Evolutionary conservation across 169 alveolate genomes (phyloP).

Genomic region (Plasmodium berghei): DNA sequence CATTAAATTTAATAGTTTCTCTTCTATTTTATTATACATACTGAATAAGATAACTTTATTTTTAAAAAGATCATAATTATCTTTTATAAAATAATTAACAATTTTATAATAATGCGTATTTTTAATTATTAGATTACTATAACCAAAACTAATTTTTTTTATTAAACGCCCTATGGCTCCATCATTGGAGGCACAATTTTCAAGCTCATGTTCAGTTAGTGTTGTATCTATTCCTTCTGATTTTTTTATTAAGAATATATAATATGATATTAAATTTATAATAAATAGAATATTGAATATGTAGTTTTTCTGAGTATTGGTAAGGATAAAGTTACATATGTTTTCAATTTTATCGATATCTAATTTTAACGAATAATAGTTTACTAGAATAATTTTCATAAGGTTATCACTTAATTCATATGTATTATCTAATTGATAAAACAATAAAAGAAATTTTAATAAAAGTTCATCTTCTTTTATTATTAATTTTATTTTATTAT

Average conservation of each 20-base stretch:
- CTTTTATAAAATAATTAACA: slow-evolving; percentile 32
- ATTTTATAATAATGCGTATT: slow-evolving; percentile 17
- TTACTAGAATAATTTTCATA: slow-evolving; percentile 28
- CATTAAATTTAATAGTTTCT: slow-evolving; percentile 12
- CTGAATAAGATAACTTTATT: slow-evolving; percentile 41
- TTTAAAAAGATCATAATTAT: slow-evolving; percentile 39
- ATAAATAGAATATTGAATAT: slow-evolving; percentile 24
- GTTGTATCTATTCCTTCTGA: not conserved
- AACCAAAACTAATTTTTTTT: not conserved
- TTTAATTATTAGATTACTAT: not conserved
- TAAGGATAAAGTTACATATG: slow-evolving; percentile 10
- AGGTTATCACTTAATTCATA: slow-evolving; percentile 56
- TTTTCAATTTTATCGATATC: slow-evolving; percentile 6
- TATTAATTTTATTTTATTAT: slow-evolving; percentile 8
- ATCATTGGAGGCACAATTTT: not conserved
- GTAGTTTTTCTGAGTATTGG: slow-evolving; percentile 11
- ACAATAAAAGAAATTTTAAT: slow-evolving; percentile 15
- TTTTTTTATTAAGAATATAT: slow-evolving; percentile 35
- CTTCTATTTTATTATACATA: slow-evolving; percentile 43
- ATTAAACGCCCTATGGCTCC: not conserved
- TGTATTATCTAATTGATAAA: slow-evolving; percentile 8
- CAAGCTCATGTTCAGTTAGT: not conserved
- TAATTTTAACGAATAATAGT: slow-evolving; percentile 11
- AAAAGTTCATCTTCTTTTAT: slow-evolving; percentile 19
- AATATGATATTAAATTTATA: slow-evolving; percentile 43